Conservation (phyloP, 371 early-diverging fungal species). For the Lichtheimia corymbifera region DNA sequence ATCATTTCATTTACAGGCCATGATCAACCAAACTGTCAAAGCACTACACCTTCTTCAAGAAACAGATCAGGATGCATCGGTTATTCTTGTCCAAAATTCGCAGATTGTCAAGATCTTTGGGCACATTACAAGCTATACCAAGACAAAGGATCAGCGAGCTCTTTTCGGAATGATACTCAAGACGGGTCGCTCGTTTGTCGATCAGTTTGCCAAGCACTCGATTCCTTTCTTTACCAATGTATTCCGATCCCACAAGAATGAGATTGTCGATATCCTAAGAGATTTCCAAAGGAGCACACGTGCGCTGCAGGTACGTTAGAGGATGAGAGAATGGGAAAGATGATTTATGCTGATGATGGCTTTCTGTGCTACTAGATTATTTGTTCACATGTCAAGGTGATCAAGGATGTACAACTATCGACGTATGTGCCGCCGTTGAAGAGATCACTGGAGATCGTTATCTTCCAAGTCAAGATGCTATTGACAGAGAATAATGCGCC, state of each 20-base stretch:
- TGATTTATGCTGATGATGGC: not conserved
- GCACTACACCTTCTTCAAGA: constrained; percentile 37
- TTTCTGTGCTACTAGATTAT: constrained; percentile 50
- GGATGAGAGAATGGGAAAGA: not conserved
- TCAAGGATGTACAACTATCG: constrained; percentile 61
- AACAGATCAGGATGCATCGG: constrained; percentile 34
- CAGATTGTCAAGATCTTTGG: constrained; percentile 56
- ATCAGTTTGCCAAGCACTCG: constrained; percentile 62
- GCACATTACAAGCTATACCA: constrained; percentile 54
- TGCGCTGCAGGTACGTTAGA: constrained; percentile 49
- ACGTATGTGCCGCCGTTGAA: constrained; percentile 72
- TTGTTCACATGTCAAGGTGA: constrained; percentile 79
- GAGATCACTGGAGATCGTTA: constrained; percentile 71
- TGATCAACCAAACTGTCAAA: constrained; percentile 53
- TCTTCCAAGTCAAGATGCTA: constrained; percentile 78
- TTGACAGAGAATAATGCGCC: constrained; percentile 70
- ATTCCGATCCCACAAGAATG: constrained; percentile 57
- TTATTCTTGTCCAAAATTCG: constrained; percentile 36
- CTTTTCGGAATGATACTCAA: constrained; percentile 56
- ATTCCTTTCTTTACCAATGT: constrained; percentile 68
- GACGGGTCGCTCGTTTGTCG: constrained; percentile 62
- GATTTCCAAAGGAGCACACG: constrained; percentile 64
- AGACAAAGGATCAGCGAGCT: constrained; percentile 50
- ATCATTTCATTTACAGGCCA: constrained; percentile 29
- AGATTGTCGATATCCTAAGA: constrained; percentile 48